A percentile compares a stretch with the other conserved stretches of the same genome.
Conservation (phyloP, 2,329 filamentous ascomycete genomes). For the Berkeleyomyces basicola region DNA sequence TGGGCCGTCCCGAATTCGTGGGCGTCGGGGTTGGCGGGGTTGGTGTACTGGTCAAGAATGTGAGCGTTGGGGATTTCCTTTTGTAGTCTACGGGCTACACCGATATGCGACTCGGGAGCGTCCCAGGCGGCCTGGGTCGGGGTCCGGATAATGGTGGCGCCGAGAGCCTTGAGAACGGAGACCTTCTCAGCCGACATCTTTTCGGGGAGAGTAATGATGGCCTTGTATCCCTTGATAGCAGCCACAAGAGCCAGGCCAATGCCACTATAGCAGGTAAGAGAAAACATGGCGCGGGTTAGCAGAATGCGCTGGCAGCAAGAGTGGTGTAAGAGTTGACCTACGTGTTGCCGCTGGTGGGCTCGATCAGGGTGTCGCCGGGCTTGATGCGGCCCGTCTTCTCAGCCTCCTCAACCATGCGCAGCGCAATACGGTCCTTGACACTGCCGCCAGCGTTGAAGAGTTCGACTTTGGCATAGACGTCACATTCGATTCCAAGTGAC, state of each 20-base stretch:
- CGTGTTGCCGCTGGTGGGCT: conserved; percentile 96
- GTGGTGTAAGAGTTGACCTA: conserved; percentile 19
- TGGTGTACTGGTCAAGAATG: conserved; percentile 92
- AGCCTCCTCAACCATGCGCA: conserved; percentile 94
- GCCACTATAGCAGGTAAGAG: conserved; percentile 30
- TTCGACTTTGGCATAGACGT: conserved; percentile 82
- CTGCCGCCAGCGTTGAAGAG: conserved; percentile 88
- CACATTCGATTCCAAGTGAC: conserved; percentile 73
- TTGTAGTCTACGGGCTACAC: conserved; percentile 73
- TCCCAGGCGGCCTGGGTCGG: conserved; percentile 93
- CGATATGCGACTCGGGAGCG: conserved; percentile 89
- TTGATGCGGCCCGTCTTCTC: conserved; percentile 86
- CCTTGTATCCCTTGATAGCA: conserved; percentile 94
- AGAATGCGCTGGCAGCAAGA: background rate
- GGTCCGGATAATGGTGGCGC: conserved; percentile 93
- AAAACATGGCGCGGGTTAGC: background rate
- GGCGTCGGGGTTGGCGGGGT: conserved; percentile 77
- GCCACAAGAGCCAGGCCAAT: conserved; percentile 89
- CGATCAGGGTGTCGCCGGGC: conserved; percentile 91
- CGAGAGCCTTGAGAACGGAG: conserved; percentile 78
- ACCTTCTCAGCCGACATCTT: conserved; percentile 99
- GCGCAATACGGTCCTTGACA: conserved; percentile 86
- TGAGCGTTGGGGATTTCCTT: conserved; percentile 96
- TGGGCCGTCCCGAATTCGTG: conserved; percentile 91
- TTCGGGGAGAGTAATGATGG: conserved; percentile 95